A percentile compares a stretch with the other conserved stretches of the same genome.
Evolutionary conservation across 352 stramenopile genomes (phyloP).

Genomic region (Phytophthora sansomeana): DNA sequence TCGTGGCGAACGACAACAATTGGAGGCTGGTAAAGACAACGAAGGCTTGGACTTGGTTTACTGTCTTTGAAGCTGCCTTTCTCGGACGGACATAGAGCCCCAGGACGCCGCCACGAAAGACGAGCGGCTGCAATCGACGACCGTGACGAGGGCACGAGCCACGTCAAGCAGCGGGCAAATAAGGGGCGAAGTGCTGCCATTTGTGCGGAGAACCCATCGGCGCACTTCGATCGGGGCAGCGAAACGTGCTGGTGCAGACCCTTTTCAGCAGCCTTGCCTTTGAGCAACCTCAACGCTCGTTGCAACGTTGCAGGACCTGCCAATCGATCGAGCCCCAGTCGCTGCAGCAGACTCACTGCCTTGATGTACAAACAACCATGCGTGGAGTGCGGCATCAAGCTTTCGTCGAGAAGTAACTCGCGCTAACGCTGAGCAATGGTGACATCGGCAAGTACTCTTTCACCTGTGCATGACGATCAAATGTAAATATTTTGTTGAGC

Average conservation of each 20-base stretch:
- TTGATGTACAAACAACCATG: too few relatives aligned
- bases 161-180: conserved; percentile 27
- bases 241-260: conserved; percentile 23
- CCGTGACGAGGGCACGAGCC: too few relatives aligned
- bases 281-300: conserved; percentile 13
- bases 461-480: neutral
- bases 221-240: conserved; percentile 9
- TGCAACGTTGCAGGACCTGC: conserved; percentile 12
- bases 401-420: conserved; percentile 17
- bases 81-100: neutral
- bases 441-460: neutral
- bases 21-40: conserved; percentile 7
- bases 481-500: neutral
- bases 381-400: conserved; percentile 10
- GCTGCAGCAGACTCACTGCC: neutral
- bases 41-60: neutral
- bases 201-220: conserved; percentile 25
- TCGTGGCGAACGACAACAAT: conserved; percentile 8
- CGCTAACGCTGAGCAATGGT: neutral
- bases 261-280: conserved; percentile 18
- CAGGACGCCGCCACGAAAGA: neutral
- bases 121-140: conserved; percentile 20
- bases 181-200: conserved; percentile 11
- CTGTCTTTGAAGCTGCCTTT: conserved; percentile 28
- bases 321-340: conserved; percentile 2